Percentiles rank a stretch among this genome's conserved stretches.
Evolutionary conservation across 164 flowering plant species (phyloP).

Genomic region (Umbellularia californica): DNA sequence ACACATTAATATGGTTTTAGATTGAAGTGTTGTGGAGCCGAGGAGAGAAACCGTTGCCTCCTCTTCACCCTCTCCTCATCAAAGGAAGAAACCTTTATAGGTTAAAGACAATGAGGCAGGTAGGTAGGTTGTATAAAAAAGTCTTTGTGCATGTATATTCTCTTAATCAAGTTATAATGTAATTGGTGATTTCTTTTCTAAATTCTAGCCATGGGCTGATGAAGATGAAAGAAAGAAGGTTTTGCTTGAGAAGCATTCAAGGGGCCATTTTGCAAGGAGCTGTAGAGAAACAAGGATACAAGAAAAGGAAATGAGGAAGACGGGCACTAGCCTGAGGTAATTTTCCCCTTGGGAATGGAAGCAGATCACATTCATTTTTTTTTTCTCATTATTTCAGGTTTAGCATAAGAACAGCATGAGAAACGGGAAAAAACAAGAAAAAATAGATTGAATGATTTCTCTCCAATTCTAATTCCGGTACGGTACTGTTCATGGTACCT

Average conservation of each 20-base stretch:
- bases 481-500: too few relatives aligned
- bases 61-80: conserved; percentile 72
- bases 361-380: not conserved
- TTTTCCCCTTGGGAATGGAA: not conserved
- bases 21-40: conserved; percentile 89
- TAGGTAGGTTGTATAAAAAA: conserved; percentile 9
- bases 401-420: too few relatives aligned
- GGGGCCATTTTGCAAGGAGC: conserved; percentile 64
- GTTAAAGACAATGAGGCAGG: conserved; percentile 77
- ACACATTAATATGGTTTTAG: conserved; percentile 21
- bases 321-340: conserved; percentile 29
- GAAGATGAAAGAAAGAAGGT: conserved; percentile 55
- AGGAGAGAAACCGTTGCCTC: conserved; percentile 66
- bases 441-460: not conserved
- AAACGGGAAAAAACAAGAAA: not conserved
- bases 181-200: conserved; percentile 4
- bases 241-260: conserved; percentile 65
- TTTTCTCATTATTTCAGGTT: not conserved
- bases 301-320: conserved; percentile 47
- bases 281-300: conserved; percentile 53
- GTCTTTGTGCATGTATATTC: not conserved
- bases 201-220: conserved; percentile 65
- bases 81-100: conserved; percentile 86
- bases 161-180: not conserved
- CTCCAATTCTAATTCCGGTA: not conserved